Percentiles rank a stretch among this genome's conserved stretches.
These are phyloP conservation scores for Aspergillus texensis DNA, from an alignment of 2,329 filamentous ascomycete species.

Conservation along the genomic window DNA sequence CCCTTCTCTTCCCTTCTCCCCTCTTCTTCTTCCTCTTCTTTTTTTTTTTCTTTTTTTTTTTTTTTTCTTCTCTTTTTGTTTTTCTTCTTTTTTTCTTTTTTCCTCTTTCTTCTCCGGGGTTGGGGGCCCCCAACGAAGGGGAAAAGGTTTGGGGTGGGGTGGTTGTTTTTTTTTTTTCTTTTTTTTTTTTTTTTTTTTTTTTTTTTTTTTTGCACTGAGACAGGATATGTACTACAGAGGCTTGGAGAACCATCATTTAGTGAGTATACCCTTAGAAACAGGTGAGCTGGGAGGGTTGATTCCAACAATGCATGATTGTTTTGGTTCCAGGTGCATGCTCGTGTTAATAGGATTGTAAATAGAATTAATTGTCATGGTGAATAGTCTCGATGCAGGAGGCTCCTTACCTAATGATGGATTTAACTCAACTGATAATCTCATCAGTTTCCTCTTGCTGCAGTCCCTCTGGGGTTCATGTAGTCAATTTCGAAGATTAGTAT, in stretches of 20 bases:
- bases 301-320: not conserved
- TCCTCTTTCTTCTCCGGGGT: too few species aligned
- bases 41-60: too few species aligned
- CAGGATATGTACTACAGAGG: not conserved
- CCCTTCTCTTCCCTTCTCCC: too few species aligned
- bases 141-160: too few species aligned
- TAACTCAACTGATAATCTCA: not conserved
- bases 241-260: not conserved
- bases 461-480: too few species aligned
- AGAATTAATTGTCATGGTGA: not conserved
- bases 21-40: too few species aligned
- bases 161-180: too few species aligned
- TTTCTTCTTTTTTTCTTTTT: too few species aligned
- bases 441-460: not conserved
- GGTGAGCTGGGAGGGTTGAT: not conserved
- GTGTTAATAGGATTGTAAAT: not conserved
- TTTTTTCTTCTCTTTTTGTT: too few species aligned
- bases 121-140: too few species aligned
- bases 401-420: not conserved
- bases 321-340: not conserved
- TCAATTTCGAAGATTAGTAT: too few species aligned
- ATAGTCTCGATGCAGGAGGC: not conserved
- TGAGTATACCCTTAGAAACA: conserved; percentile 4
- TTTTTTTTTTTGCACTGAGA: not conserved
- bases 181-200: not conserved